Percentiles rank a stretch among this genome's conserved stretches.
These are phyloP conservation scores for Catenaria anguillulae DNA, from an alignment of 371 early-diverging fungal species.

Conservation along the genomic window DNA sequence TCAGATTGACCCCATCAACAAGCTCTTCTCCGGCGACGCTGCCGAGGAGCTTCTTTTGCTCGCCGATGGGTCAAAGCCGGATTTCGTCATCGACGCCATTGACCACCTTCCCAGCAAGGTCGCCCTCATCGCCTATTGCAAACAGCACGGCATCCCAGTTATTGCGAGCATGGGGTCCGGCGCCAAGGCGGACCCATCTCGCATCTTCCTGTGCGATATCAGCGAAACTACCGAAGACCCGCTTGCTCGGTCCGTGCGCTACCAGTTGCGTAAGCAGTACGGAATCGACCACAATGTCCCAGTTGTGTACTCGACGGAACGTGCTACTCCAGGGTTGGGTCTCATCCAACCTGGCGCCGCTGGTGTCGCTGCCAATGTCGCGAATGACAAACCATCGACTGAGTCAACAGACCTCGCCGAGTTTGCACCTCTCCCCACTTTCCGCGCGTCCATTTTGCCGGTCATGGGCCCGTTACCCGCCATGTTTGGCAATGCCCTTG, in stretches of 20 bases:
- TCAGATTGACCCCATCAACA: constrained; percentile 55
- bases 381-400: constrained; percentile 54
- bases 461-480: constrained; percentile 75
- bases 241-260: constrained; percentile 68
- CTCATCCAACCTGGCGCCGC: not conserved
- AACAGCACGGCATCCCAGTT: constrained; percentile 41
- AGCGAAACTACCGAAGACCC: constrained; percentile 88
- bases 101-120: constrained; percentile 89
- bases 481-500: constrained; percentile 84
- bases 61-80: constrained; percentile 51
- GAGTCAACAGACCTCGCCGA: constrained; percentile 61
- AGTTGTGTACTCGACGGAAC: constrained; percentile 82
- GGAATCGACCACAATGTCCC: constrained; percentile 58
- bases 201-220: constrained; percentile 87
- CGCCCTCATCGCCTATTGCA: constrained; percentile 71
- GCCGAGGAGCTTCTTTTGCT: not conserved
- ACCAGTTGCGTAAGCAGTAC: constrained; percentile 40
- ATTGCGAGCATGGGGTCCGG: constrained; percentile 91
- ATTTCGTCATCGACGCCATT: constrained; percentile 77
- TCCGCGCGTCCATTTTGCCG: constrained; percentile 68
- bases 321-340: constrained; percentile 32
- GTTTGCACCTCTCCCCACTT: constrained; percentile 74
- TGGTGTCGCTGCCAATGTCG: constrained; percentile 14
- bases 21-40: constrained; percentile 28
- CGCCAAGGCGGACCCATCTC: constrained; percentile 82